phyloP scores from a whole-genome alignment of 2,329 filamentous ascomycete species.

The Madurella mycetomatis region DNA sequence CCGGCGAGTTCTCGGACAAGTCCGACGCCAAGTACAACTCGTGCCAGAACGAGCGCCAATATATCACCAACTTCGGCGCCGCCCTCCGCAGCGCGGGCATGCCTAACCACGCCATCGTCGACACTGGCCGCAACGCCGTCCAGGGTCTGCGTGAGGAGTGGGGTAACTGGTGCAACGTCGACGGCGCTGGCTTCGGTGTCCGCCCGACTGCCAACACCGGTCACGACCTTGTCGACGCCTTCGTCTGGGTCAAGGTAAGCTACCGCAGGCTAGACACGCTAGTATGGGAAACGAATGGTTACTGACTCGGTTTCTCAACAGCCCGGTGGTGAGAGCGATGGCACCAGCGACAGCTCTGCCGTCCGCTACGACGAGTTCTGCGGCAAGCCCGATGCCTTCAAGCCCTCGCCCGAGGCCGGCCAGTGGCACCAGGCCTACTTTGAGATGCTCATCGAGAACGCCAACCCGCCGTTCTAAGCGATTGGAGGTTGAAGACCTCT shows the following conservation, averaged over 20 bases:
- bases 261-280: no score
- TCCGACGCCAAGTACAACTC: constrained; percentile 39
- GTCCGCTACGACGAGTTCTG: constrained; percentile 37
- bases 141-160: constrained; percentile 41
- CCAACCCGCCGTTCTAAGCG: constrained; percentile 32
- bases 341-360: constrained; percentile 35
- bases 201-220: constrained; percentile 55
- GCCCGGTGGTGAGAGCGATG: constrained; percentile 53
- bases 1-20: constrained; percentile 40
- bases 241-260: constrained; percentile 57
- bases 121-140: constrained; percentile 39
- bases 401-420: constrained; percentile 41
- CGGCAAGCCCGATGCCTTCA: constrained; percentile 35
- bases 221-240: constrained; percentile 53
- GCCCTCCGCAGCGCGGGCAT: constrained; percentile 37
- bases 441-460: constrained; percentile 40
- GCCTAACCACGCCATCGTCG: constrained; percentile 41
- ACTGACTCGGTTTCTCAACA: no score
- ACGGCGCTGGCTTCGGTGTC: constrained; percentile 56
- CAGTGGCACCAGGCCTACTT: constrained; percentile 43
- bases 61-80: constrained; percentile 38
- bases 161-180: constrained; percentile 51
- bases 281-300: no score
- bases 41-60: constrained; percentile 41
- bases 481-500: no score